Percentiles rank a stretch among this genome's conserved stretches.
Evolutionary conservation across 2,329 filamentous ascomycete genomes (phyloP).

Genomic region (Ophiostoma angusticollis): DNA sequence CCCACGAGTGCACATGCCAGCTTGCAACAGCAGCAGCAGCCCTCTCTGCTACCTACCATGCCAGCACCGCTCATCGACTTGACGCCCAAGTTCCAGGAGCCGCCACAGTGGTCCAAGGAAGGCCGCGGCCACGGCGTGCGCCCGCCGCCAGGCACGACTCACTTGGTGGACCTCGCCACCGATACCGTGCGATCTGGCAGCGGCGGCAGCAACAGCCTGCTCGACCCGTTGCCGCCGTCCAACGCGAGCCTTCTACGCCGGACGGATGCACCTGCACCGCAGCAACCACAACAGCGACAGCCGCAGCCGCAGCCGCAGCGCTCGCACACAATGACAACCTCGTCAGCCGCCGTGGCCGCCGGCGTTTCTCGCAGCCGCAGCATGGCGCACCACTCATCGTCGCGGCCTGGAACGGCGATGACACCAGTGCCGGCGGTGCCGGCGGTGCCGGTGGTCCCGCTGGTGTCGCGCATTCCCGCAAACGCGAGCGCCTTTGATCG

Average conservation of each 20-base stretch:
- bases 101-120: conserved; percentile 44
- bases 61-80: conserved; percentile 56
- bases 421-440: not conserved
- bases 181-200: no score
- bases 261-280: not conserved
- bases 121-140: conserved; percentile 37
- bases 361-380: conserved; percentile 7
- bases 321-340: conserved; percentile 12
- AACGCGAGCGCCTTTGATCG: not conserved
- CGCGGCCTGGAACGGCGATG: not conserved
- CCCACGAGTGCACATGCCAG: not conserved
- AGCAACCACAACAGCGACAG: not conserved
- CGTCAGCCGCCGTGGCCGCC: conserved; percentile 7
- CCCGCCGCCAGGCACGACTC: conserved; percentile 27
- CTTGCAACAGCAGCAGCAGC: not conserved
- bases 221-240: not conserved
- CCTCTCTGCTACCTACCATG: conserved; percentile 2
- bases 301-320: not conserved
- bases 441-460: conserved; percentile 9
- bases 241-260: conserved; percentile 5
- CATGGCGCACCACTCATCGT: conserved; percentile 2
- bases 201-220: not conserved
- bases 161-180: conserved; percentile 34
- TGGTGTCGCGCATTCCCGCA: conserved; percentile 4
- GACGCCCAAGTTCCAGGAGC: conserved; percentile 49